Evolutionary conservation across 495 filamentous ascomycete genomes (phyloP).

Genomic region (Penicillium desertorum): DNA sequence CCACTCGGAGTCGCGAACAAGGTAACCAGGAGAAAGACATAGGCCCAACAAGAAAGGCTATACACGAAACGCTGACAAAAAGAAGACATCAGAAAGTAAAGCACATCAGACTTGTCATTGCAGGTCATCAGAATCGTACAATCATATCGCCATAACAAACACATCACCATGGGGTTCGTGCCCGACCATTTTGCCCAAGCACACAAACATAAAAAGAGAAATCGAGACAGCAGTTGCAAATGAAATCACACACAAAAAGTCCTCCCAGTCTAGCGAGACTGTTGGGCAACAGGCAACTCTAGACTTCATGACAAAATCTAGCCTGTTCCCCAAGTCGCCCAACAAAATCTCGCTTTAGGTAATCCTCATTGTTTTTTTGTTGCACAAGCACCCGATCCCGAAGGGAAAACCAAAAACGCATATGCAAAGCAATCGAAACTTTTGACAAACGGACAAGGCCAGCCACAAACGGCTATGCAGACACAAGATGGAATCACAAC

Average conservation of each 20-base stretch:
- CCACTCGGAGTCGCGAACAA: constrained; percentile 25
- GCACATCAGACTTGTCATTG: constrained; percentile 42
- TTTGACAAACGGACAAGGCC: constrained; percentile 21
- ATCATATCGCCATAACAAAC: constrained; percentile 44
- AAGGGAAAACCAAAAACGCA: constrained; percentile 9
- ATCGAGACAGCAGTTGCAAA: constrained; percentile 28
- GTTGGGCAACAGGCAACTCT: background rate
- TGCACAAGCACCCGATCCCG: constrained; percentile 20
- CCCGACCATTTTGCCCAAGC: constrained; percentile 25
- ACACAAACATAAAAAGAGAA: constrained; percentile 8
- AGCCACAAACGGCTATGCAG: constrained; percentile 11
- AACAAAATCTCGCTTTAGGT: constrained; percentile 5
- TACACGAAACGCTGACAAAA: constrained; percentile 25
- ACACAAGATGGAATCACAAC: constrained; percentile 13
- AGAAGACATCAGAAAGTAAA: constrained; percentile 22
- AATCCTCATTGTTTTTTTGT: constrained; percentile 13
- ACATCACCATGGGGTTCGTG: constrained; percentile 16
- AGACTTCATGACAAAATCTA: constrained; percentile 2
- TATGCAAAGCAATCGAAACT: constrained; percentile 19
- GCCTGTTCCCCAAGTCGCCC: background rate
- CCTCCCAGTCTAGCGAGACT: constrained; percentile 22
- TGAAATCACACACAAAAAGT: constrained; percentile 27
- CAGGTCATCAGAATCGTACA: constrained; percentile 53
- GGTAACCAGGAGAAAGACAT: constrained; percentile 25
- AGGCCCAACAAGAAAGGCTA: constrained; percentile 24